Conservation (phyloP, 805 yeast species). For the Barnettozyma californica region DNA sequence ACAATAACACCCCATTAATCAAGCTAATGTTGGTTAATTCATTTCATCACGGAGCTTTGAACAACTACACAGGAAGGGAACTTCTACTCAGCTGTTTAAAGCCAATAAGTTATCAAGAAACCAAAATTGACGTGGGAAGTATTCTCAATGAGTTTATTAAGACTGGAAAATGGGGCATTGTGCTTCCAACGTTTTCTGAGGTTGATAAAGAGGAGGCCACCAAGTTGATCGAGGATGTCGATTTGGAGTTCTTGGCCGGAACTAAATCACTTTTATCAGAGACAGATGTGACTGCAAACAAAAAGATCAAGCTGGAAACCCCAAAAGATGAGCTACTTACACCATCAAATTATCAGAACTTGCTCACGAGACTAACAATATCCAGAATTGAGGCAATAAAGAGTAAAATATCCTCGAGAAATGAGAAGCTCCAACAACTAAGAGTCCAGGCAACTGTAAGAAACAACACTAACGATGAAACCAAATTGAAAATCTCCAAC, state of each 20-base stretch:
- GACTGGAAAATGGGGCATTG: slow-evolving; percentile 14
- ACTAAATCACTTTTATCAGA: background rate
- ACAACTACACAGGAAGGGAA: background rate
- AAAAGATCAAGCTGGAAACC: slow-evolving; percentile 13
- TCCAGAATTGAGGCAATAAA: slow-evolving; percentile 23
- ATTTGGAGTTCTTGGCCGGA: background rate
- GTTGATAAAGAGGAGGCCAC: slow-evolving; percentile 16
- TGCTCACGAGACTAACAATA: slow-evolving; percentile 34
- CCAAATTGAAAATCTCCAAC: slow-evolving; percentile 36
- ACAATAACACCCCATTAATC: slow-evolving; percentile 36
- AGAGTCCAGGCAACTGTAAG: slow-evolving; percentile 35
- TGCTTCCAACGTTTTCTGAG: slow-evolving; percentile 13
- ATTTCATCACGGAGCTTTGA: slow-evolving; percentile 34
- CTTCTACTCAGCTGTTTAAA: background rate
- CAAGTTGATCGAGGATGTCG: slow-evolving; percentile 8
- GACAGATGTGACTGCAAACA: background rate
- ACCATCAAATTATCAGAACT: slow-evolving; percentile 30
- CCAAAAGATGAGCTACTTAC: slow-evolving; percentile 18
- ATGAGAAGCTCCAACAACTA: slow-evolving; percentile 21
- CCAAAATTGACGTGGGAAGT: background rate
- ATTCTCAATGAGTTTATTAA: background rate
- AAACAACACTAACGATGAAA: slow-evolving; percentile 35
- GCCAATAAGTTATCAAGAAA: background rate
- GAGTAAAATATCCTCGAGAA: slow-evolving; percentile 15
- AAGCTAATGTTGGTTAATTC: slow-evolving; percentile 42